Evolutionary conservation across 768 basidiomycete species (phyloP).

Genomic region (Hygrophoropsis aurantiaca): DNA sequence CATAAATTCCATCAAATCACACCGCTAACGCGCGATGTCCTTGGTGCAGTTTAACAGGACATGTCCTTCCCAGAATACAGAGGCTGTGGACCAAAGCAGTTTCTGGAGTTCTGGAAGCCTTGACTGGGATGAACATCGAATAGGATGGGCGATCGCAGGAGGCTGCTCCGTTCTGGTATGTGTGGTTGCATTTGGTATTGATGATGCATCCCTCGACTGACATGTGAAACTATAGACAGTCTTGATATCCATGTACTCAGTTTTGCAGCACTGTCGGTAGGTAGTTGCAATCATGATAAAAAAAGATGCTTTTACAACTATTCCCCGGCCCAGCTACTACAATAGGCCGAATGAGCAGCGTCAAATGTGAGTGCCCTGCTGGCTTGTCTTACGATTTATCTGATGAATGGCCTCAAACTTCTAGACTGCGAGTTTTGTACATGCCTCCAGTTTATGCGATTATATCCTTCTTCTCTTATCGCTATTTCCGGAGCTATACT

Average conservation of each 20-base stretch:
- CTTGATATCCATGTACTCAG: conserved; percentile 54
- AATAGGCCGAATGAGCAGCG: conserved; percentile 71
- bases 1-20: neutral
- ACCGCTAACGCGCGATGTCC: conserved; percentile 15
- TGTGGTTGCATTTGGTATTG: conserved; percentile 12
- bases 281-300: too few relatives aligned
- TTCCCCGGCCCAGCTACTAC: conserved; percentile 56
- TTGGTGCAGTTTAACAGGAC: conserved; percentile 2
- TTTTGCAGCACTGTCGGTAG: conserved; percentile 65
- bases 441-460: conserved; percentile 84
- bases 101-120: conserved; percentile 59
- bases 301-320: too few relatives aligned
- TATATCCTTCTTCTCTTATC: conserved; percentile 84
- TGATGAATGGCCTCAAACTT: neutral
- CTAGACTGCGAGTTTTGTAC: conserved; percentile 74
- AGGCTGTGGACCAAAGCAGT: conserved; percentile 51
- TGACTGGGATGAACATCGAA: conserved; percentile 62
- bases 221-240: conserved; percentile 44
- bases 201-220: too few relatives aligned
- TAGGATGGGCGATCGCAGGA: conserved; percentile 76
- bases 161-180: conserved; percentile 56
- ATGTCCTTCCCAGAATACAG: conserved; percentile 55
- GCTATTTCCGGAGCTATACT: conserved; percentile 78
- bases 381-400: neutral
- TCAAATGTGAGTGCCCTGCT: conserved; percentile 58